Evolutionary conservation across 148 eudicot species (phyloP).

Genomic region (Agrostemma githago): DNA sequence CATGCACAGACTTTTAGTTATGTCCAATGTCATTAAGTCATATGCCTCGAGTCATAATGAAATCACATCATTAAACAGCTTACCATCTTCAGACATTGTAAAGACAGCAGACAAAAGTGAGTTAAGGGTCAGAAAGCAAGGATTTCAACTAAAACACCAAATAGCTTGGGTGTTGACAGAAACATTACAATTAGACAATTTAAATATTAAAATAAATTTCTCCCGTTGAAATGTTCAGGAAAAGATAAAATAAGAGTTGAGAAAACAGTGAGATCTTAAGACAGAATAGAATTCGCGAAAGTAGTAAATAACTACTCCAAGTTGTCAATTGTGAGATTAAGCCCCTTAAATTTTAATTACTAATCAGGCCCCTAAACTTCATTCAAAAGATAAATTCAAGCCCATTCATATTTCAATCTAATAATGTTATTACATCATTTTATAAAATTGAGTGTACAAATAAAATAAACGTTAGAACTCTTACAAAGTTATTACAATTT

Average conservation of each 20-base stretch:
- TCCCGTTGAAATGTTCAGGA: background rate
- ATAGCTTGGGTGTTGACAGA: background rate
- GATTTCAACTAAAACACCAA: background rate
- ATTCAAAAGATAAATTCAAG: too few species aligned
- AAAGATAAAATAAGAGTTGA: too few species aligned
- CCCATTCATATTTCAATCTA: too few species aligned
- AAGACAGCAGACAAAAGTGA: constrained; percentile 20
- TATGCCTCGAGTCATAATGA: background rate
- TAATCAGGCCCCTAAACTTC: too few species aligned
- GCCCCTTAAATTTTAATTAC: too few species aligned
- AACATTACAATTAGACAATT: background rate
- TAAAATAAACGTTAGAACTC: too few species aligned
- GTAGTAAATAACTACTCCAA: too few species aligned
- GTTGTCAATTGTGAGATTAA: too few species aligned
- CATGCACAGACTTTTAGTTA: background rate
- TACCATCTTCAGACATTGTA: background rate
- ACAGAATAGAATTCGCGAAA: background rate
- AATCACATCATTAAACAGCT: background rate
- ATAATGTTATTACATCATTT: too few species aligned
- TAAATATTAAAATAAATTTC: background rate
- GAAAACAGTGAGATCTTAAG: background rate
- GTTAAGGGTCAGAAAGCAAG: constrained; percentile 31
- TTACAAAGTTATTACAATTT: too few species aligned
- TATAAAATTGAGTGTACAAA: too few species aligned
- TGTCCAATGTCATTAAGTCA: background rate